Percentiles rank a stretch among this genome's conserved stretches.
Conservation (phyloP, 148 eudicot species). For the Selenicereus undatus region DNA sequence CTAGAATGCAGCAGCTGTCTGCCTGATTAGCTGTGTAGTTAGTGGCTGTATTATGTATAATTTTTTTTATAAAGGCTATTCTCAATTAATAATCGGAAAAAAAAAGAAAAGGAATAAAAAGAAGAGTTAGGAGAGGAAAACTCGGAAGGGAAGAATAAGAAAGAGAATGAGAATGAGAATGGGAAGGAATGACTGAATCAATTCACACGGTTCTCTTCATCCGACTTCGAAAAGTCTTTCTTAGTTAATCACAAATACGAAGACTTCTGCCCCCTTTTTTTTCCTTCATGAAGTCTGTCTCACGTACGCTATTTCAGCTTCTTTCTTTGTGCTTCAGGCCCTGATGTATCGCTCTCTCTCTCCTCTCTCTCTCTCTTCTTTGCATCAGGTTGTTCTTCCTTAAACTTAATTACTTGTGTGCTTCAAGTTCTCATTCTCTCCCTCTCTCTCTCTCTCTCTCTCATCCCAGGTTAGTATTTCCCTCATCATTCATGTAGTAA, state of each 20-base stretch:
- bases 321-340: neutral
- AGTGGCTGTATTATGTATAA: too few relatives aligned
- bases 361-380: neutral
- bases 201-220: neutral
- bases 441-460: neutral
- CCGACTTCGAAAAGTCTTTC: neutral
- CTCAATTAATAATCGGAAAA: too few relatives aligned
- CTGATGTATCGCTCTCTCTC: neutral
- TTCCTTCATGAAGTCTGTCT: neutral
- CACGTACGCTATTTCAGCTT: neutral
- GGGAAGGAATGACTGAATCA: neutral
- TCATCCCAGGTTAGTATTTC: neutral
- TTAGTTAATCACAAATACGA: too few relatives aligned
- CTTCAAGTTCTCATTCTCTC: neutral
- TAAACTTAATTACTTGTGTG: too few relatives aligned
- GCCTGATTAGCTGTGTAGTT: too few relatives aligned
- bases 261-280: too few relatives aligned
- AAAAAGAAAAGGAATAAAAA: neutral
- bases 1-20: too few relatives aligned
- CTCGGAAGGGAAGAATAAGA: neutral
- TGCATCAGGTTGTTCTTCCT: neutral
- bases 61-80: too few relatives aligned
- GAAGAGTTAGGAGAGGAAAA: neutral
- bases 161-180: neutral
- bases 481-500: neutral